Base-by-base conservation (phyloP, 1,284 basidiomycete genomes). In the Heterobasidion occidentale region DNA sequence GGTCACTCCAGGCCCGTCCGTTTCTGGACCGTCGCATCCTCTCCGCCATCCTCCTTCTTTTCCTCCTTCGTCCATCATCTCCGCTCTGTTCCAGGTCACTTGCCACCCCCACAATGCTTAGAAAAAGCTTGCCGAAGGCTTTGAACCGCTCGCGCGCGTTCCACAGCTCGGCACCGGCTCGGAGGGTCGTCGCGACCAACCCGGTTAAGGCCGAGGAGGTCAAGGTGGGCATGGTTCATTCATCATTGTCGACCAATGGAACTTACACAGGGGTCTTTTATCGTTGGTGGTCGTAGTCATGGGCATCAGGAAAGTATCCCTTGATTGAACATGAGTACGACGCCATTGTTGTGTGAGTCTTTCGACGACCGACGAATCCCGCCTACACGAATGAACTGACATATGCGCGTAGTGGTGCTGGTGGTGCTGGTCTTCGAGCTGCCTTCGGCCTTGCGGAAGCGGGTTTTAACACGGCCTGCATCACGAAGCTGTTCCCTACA, bases 401-500 rank as follows among this genome's bases (percentile, higher is more conserved):
- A 17, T 45, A n/a, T n/a, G 38, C 44, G 46, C 56, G 61, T 65
- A 95, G 93, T 61, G 94, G 97, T 72, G 97, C 97, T 54, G 97
- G 97, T 68, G 97, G 97, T 74, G 94, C 97, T 57, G 97, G 97
- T 78, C 81, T 99, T 63, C 87, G 97, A 74, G 97, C 97, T 53
- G 97, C 97, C 36, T 99, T 99, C 74, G 97, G 97, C 78, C 86
- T 99, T 51, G 97, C 97, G 63, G 96, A 99, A 76, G 94, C 92
- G 63, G 97, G 97, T 56, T 89, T 98, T 74, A 99, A 98, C 73
- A 99, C 94, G 45, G 94, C 94, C 33, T 98, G 96, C 72, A 98
- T 98, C 72, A 96, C 96, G 65, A 99, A 99, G 77, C 83, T 99
- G 27, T 99, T 99, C 81, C 97, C 97, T n/a, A 99, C 97, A 34